Base-by-base conservation (phyloP, 331 rosid genomes). In the Erythrophleum ivorense region DNA sequence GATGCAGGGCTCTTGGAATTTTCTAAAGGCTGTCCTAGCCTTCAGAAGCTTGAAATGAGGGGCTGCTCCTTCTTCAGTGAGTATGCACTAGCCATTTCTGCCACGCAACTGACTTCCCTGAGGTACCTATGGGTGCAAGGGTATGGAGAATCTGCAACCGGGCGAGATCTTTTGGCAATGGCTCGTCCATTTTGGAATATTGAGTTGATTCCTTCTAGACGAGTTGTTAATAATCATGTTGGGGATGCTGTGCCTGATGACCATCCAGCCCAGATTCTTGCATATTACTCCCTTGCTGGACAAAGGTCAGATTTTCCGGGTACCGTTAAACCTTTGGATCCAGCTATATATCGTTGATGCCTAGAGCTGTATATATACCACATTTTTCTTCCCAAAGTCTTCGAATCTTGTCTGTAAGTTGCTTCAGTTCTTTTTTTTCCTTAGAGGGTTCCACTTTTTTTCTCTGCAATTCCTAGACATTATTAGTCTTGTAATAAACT, bases 111-210 rank as follows among this genome's bases (percentile, higher is more conserved):
- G 49, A 78, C 89, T 77, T 89, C 97, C 62, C 91, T 93, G 10
- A 91, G 97, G 89, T 95, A 95, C 70, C 74, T 95, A 45, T 93
- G 99, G 99, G 99, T 95, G 75, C 99, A 95, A 81, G 99, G 99
- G 2, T 93, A 91, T 67, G 84, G 88, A 50, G 88, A 19, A 55
- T 88, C 98, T 73, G 15, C 78, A 7, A 40, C 89, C 0, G 96
- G 99, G 54, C 81, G 68, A 5, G 98, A 86, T 84, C 97, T 95
- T 75, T 53, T 91, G 48, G 91, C 87, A 7, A 95, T 95, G 98
- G 91, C 87, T 64, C 90, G 99, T 2, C 98, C 97, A 3, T 95
- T 79, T 79, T 95, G 99, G 99, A 95, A 93, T 68, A 91, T 95
- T 33, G 99, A 95, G 88, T 72, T 93, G 69, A 89, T 95, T 78